These are phyloP conservation scores for Calonectria multiphialidica DNA, from an alignment of 2,329 filamentous ascomycete genomes.

Conservation along the genomic window DNA sequence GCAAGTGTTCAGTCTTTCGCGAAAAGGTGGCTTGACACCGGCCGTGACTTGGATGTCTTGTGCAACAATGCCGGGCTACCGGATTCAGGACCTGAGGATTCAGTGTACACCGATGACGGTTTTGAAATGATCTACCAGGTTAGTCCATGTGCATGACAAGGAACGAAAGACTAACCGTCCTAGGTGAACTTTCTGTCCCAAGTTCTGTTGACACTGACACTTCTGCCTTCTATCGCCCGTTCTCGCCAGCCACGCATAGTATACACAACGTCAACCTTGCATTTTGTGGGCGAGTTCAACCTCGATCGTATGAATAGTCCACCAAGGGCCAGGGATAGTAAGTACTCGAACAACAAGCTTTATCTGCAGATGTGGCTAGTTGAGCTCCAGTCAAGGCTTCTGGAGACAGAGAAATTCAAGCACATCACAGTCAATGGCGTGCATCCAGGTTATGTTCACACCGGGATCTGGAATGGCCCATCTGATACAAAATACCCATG, in stretches of 20 bases:
- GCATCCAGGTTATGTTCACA: constrained; percentile 12
- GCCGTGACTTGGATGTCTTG: not conserved
- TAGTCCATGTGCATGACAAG: not conserved
- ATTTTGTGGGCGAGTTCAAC: not conserved
- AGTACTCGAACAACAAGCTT: constrained; percentile 17
- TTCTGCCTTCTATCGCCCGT: constrained; percentile 3
- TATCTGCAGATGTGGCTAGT: constrained; percentile 10
- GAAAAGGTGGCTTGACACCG: not conserved
- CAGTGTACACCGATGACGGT: not conserved
- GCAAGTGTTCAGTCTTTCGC: not conserved
- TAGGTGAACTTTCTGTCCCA: constrained; percentile 19
- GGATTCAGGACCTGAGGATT: not conserved
- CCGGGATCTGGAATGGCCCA: not conserved
- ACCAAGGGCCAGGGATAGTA: not conserved
- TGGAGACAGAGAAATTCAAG: not conserved
- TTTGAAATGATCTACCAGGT: constrained; percentile 13
- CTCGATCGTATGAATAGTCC: constrained; percentile 1
- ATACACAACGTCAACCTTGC: not conserved
- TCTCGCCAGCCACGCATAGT: constrained; percentile 1
- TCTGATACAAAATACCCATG: not conserved
- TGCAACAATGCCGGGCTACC: constrained; percentile 10
- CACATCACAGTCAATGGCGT: constrained; percentile 14
- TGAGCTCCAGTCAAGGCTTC: constrained; percentile 9
- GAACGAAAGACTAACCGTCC: too few species aligned
- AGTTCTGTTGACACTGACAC: constrained; percentile 1